Conservation (phyloP, 805 yeast species). For the Barnettozyma pratensis region DNA sequence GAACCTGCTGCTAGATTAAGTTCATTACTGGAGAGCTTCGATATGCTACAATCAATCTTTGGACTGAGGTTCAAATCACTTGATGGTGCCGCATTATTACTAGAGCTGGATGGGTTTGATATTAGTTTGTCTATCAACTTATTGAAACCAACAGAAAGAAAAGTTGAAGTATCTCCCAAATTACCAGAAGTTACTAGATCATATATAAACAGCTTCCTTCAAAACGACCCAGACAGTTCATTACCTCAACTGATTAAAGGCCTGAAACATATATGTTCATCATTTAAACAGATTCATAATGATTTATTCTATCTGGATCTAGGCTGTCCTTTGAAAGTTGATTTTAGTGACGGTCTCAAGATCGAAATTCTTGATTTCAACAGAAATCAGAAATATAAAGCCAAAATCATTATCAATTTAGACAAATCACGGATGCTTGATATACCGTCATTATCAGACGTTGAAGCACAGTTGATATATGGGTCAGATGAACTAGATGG, state of each 20-base stretch:
- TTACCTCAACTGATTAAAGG: slow-evolving; percentile 5
- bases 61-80: slow-evolving; percentile 13
- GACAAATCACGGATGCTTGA: slow-evolving; percentile 10
- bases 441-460: not conserved
- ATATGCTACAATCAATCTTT: slow-evolving; percentile 10
- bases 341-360: slow-evolving; percentile 4
- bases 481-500: slow-evolving; percentile 11
- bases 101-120: slow-evolving; percentile 6
- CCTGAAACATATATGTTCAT: slow-evolving; percentile 1
- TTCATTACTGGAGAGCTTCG: slow-evolving; percentile 6
- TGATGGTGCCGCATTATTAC: slow-evolving; percentile 5
- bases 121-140: slow-evolving; percentile 12
- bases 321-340: slow-evolving; percentile 10
- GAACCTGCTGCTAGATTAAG: slow-evolving; percentile 17
- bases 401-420: slow-evolving; percentile 8
- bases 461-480: slow-evolving; percentile 10
- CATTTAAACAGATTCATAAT: slow-evolving; percentile 8
- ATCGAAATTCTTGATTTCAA: slow-evolving; percentile 17
- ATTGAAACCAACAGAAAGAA: not conserved
- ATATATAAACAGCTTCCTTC: slow-evolving; percentile 4
- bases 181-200: slow-evolving; percentile 9
- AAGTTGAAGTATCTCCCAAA: slow-evolving; percentile 9
- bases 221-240: not conserved
- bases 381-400: slow-evolving; percentile 15
- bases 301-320: slow-evolving; percentile 18